Evolutionary conservation across 2,329 filamentous ascomycete species (phyloP).

Genomic region (Microdochium bolleyi): DNA sequence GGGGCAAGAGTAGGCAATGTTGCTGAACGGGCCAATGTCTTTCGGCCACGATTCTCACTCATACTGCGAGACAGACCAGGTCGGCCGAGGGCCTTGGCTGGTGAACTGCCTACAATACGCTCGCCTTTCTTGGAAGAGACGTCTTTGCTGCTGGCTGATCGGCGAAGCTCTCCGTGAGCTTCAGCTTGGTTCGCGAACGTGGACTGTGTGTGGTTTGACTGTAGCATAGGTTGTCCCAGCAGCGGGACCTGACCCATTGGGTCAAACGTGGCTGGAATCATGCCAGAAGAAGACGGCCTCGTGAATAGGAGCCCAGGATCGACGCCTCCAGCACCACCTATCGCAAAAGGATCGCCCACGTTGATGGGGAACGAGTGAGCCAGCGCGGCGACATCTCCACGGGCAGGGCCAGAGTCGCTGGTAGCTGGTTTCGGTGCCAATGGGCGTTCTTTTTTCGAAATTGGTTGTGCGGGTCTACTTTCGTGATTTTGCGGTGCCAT

Average conservation of each 20-base stretch:
- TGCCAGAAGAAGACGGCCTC: conserved; percentile 37
- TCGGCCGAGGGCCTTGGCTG: conserved; percentile 38
- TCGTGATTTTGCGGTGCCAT: conserved; percentile 27
- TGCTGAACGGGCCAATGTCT: conserved; percentile 26
- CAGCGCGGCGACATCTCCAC: conserved; percentile 27
- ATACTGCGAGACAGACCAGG: conserved; percentile 45
- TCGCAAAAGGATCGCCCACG: conserved; percentile 42
- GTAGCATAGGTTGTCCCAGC: conserved; percentile 15
- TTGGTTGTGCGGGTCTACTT: conserved; percentile 20
- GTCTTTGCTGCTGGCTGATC: conserved; percentile 37
- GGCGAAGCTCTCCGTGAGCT: conserved; percentile 30
- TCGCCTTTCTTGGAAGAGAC: conserved; percentile 32
- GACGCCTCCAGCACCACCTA: conserved; percentile 29
- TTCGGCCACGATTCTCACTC: conserved; percentile 44
- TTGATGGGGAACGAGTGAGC: conserved; percentile 31
- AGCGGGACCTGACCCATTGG: conserved; percentile 17
- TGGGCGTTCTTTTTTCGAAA: conserved; percentile 29
- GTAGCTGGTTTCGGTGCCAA: conserved; percentile 39
- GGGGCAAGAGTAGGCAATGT: conserved; percentile 38
- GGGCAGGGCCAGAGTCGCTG: conserved; percentile 20
- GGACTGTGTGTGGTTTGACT: conserved; percentile 9
- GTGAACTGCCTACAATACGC: conserved; percentile 36
- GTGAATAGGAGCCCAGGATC: conserved; percentile 53
- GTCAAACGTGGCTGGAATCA: conserved; percentile 30
- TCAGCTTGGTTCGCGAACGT: conserved; percentile 20